Evolutionary conservation across 2,329 filamentous ascomycete genomes (phyloP).

Genomic region (Tolypocladium endophyticum): DNA sequence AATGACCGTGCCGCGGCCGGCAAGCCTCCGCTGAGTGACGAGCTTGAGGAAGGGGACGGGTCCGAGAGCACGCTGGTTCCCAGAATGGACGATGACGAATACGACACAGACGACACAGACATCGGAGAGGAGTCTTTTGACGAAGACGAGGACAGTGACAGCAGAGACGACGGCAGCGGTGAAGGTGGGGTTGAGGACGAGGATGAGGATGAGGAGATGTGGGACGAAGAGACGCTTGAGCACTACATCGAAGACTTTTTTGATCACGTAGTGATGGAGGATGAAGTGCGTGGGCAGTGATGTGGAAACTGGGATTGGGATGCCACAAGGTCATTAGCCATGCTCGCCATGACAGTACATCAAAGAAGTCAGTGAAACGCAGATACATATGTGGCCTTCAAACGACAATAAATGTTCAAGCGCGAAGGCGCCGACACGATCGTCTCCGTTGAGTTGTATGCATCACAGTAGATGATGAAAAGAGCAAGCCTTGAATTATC

Average conservation of each 20-base stretch:
- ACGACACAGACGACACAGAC: background rate
- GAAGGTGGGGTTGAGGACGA: background rate
- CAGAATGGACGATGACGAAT: constrained; percentile 6
- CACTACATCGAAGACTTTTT: constrained; percentile 2
- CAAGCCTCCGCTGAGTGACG: background rate
- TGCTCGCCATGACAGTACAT: background rate
- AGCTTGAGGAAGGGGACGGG: background rate
- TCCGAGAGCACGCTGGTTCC: background rate
- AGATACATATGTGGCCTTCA: background rate
- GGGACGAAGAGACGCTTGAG: background rate
- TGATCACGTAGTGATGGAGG: background rate
- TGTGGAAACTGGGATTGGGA: background rate
- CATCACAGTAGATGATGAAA: no score
- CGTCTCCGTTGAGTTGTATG: no score
- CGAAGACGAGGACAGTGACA: constrained; percentile 3
- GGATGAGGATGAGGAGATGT: background rate
- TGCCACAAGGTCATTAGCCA: background rate
- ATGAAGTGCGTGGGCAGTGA: background rate
- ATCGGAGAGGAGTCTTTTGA: background rate
- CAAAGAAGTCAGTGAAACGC: background rate
- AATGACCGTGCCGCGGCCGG: background rate
- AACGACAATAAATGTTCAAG: no score
- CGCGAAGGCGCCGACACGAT: background rate
- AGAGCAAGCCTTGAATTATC: no score
- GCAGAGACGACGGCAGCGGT: background rate